A percentile compares a stretch with the other conserved stretches of the same genome.
Conservation (phyloP, 768 basidiomycete genomes). For the Pulveroboletus sp. region DNA sequence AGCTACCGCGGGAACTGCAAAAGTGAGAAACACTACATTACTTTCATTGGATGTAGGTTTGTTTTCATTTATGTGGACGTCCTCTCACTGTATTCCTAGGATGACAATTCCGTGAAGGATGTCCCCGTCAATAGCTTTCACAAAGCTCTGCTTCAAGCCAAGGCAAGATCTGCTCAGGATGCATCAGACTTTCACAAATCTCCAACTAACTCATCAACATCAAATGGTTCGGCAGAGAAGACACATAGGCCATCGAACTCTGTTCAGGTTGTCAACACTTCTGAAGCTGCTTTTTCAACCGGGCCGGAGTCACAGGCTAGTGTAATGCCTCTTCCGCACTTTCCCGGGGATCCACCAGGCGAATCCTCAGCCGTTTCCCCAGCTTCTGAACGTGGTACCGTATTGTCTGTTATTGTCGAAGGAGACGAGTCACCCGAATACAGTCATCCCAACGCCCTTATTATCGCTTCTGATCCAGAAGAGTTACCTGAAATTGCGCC, state of each 20-base stretch:
- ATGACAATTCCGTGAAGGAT: slow-evolving; percentile 35
- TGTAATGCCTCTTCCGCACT: not conserved
- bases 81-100: slow-evolving; percentile 28
- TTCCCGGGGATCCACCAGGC: not conserved
- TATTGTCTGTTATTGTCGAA: slow-evolving; percentile 68
- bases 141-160: slow-evolving; percentile 38
- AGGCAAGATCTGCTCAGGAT: slow-evolving; percentile 15
- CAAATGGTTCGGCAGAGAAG: not conserved
- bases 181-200: not conserved
- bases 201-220: not conserved
- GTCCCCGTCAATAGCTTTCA: slow-evolving; percentile 46
- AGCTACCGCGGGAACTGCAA: slow-evolving; percentile 37
- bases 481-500: not conserved
- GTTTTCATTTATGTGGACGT: not conserved
- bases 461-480: not conserved
- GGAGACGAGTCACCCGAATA: slow-evolving; percentile 58
- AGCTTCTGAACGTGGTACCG: slow-evolving; percentile 33
- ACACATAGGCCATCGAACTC: not conserved
- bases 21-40: slow-evolving; percentile 38
- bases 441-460: slow-evolving; percentile 7
- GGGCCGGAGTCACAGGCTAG: slow-evolving; percentile 3
- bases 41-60: slow-evolving; percentile 45
- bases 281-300: slow-evolving; percentile 3
- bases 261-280: slow-evolving; percentile 4
- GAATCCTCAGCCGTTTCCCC: slow-evolving; percentile 3